Base-by-base conservation (phyloP, 192 early-diverging fungal genomes). In the Fimicolochytrium jonesii region DNA sequence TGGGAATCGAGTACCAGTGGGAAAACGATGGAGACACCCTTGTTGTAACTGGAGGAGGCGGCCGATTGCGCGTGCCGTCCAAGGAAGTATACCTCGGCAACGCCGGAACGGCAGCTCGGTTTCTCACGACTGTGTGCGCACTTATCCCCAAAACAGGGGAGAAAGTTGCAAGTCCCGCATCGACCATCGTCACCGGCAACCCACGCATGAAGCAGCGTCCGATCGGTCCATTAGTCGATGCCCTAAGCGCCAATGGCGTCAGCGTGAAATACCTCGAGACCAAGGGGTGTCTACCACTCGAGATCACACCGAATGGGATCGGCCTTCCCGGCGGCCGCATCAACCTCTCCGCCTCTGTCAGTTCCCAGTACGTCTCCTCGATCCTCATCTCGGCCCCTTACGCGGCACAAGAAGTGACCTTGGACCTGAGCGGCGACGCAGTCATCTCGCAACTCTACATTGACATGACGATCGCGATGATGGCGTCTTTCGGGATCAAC, bases 391-490 rank as follows among this genome's bases (percentile, higher is more conserved):
- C 92, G 37, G 96, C 94, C 0, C 96, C 96, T 4, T 97, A 97
- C 66, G 93, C 95, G 13, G 76, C 73, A 46, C 69, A 82, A 36
- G 78, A 87, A 0, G 90, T 97, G 13, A 84, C 82, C 13, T 75
- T 99, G 36, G 88, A 84, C 49, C 77, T 99, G 23, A 85, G 86
- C 18, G 94, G 93, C 48, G 94, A 92, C 35, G 85, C 93, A 57
- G 94, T 99, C 29, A 92, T 99, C 47, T 94, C 92, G 34, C 92
- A 95, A 69, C 92, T 90, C 9, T 99, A 99, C 77, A 99, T 99
- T 64, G 94, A 99, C 73, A 97, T 99, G 96, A 99, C 96, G 4
- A 87, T 95, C 43, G 85, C 90, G 31, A 98, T 98, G 95, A 98
- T 98, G 95, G 81, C 79, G 53, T 86, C 88, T 20, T 99, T 99